These are phyloP conservation scores for Corynespora cassiicola DNA, from an alignment of 2,329 filamentous ascomycete genomes.

Conservation along the genomic window DNA sequence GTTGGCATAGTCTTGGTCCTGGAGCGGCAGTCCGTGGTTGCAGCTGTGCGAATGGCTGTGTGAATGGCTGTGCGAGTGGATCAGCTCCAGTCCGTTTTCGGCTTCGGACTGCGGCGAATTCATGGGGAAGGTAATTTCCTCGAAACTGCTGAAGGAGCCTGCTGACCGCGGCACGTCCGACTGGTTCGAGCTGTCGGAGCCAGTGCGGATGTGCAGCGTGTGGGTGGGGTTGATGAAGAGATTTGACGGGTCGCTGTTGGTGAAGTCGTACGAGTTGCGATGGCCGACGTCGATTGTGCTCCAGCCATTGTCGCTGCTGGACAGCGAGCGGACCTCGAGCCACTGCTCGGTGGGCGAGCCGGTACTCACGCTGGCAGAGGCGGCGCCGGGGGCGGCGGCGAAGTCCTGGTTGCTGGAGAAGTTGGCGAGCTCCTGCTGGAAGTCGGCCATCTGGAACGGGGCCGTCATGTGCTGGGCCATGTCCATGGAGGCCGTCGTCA, in stretches of 20 bases:
- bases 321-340: conserved; percentile 85
- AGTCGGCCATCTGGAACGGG: conserved; percentile 64
- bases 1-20: conserved; percentile 43
- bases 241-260: conserved; percentile 58
- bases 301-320: conserved; percentile 88
- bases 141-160: conserved; percentile 79
- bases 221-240: conserved; percentile 92
- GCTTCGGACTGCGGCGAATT: conserved; percentile 82
- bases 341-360: conserved; percentile 81
- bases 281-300: conserved; percentile 71
- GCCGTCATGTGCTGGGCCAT: conserved; percentile 42
- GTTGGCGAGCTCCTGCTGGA: conserved; percentile 70
- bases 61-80: conserved; percentile 28
- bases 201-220: conserved; percentile 84
- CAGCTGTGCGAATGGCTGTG: conserved; percentile 34
- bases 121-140: conserved; percentile 74
- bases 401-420: conserved; percentile 59
- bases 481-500: conserved; percentile 51
- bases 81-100: conserved; percentile 37
- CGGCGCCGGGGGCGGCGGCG: conserved; percentile 28
- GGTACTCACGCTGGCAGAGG: conserved; percentile 49
- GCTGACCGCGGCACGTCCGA: conserved; percentile 65
- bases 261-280: conserved; percentile 74
- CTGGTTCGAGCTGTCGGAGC: conserved; percentile 86
- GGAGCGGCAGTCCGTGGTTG: conserved; percentile 29